phyloP scores from a whole-genome alignment of 1,139 yeast species.

The Taphrina deformans region DNA sequence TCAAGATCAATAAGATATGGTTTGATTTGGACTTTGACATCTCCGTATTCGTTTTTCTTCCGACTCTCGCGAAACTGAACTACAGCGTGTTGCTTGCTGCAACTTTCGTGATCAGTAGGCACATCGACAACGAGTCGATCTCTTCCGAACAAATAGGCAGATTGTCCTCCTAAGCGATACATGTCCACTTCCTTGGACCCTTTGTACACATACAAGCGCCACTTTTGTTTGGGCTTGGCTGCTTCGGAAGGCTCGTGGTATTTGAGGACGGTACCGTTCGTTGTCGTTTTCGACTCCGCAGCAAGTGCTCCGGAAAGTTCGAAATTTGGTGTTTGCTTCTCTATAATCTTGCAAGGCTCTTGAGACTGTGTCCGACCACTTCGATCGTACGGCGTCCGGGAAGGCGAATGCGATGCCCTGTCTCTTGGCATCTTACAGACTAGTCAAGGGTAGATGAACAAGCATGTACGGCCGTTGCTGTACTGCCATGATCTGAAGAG shows the following conservation, averaged over 20 bases:
- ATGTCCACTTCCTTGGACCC: conserved; percentile 42
- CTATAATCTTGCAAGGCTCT: background rate
- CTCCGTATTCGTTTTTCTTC: conserved; percentile 37
- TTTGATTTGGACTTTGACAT: conserved; percentile 39
- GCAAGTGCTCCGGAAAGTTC: conserved; percentile 53
- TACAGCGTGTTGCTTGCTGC: conserved; percentile 60
- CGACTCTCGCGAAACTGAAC: conserved; percentile 51
- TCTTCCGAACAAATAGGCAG: conserved; percentile 52
- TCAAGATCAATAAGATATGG: conserved; percentile 57
- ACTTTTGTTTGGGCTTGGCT: conserved; percentile 45
- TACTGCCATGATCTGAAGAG: too few relatives aligned
- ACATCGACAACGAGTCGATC: conserved; percentile 52
- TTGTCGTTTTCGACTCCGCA: conserved; percentile 48
- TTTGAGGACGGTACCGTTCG: conserved; percentile 49
- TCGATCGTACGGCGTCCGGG: background rate
- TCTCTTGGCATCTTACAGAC: background rate
- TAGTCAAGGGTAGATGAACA: too few relatives aligned
- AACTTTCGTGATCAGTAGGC: conserved; percentile 49
- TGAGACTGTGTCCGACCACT: background rate
- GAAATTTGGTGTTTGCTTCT: conserved; percentile 48
- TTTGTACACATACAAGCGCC: conserved; percentile 42
- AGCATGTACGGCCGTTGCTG: background rate
- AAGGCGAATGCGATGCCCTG: background rate
- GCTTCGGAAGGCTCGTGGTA: conserved; percentile 53
- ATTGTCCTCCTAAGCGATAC: conserved; percentile 44